phyloP scores from a whole-genome alignment of 768 basidiomycete species.

The Tulasnella sp. region DNA sequence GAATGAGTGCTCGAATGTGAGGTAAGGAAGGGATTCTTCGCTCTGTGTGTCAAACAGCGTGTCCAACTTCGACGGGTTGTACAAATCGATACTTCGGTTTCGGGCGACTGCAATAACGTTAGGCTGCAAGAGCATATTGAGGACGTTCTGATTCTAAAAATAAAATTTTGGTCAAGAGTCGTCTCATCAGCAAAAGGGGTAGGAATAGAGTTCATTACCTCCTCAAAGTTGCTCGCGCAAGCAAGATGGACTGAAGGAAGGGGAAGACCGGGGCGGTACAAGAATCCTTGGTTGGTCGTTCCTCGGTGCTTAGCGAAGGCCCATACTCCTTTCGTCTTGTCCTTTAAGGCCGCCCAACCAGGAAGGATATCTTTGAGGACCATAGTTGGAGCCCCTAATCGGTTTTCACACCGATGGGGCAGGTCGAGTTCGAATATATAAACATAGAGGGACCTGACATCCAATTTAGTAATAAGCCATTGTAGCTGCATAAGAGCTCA shows the following conservation, averaged over 20 bases:
- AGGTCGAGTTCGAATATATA: background rate
- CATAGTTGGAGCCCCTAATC: background rate
- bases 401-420: background rate
- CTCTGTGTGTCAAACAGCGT: background rate
- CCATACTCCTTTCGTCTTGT: background rate
- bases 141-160: background rate
- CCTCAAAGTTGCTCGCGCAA: background rate
- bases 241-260: background rate
- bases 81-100: background rate
- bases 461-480: background rate
- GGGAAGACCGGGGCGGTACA: background rate
- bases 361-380: background rate
- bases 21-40: background rate
- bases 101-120: background rate
- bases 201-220: background rate
- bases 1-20: background rate
- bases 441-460: background rate
- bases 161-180: background rate
- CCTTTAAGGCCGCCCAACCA: background rate
- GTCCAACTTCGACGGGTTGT: background rate
- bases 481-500: background rate
- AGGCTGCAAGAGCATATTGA: background rate
- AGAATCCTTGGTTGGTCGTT: background rate
- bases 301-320: background rate
- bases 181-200: background rate